Percentiles rank a stretch among this genome's conserved stretches.
Evolutionary conservation across 768 basidiomycete species (phyloP).

Genomic region (Podaxis sp.): DNA sequence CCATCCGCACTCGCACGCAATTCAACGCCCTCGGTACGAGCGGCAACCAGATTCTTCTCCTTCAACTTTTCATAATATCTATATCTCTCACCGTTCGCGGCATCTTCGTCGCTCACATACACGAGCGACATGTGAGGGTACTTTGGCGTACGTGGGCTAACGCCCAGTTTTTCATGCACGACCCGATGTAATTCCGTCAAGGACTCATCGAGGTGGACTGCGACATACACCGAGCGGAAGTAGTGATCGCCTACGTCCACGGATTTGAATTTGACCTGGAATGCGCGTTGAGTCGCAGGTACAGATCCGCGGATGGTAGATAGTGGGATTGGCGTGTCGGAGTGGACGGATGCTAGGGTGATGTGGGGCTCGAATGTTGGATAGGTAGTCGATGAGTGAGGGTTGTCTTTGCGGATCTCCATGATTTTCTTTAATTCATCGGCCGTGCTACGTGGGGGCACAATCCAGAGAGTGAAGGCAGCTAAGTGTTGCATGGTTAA

Average conservation of each 20-base stretch:
- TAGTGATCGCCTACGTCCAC: constrained; percentile 61
- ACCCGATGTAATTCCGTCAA: constrained; percentile 47
- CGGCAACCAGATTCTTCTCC: constrained; percentile 10
- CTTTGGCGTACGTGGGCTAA: constrained; percentile 48
- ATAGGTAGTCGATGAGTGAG: constrained; percentile 42
- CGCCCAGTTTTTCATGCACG: constrained; percentile 36
- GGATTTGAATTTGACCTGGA: constrained; percentile 47
- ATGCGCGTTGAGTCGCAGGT: constrained; percentile 9
- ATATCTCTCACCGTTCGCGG: constrained; percentile 45
- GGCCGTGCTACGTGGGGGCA: constrained; percentile 48
- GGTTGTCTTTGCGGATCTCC: constrained; percentile 29
- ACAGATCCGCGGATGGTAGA: constrained; percentile 22
- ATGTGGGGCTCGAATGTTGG: constrained; percentile 68
- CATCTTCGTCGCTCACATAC: constrained; percentile 71
- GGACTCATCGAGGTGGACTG: constrained; percentile 42
- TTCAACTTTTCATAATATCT: constrained; percentile 43
- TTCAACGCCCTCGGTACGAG: constrained; percentile 28
- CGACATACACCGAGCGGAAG: constrained; percentile 69
- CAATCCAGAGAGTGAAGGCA: constrained; percentile 63
- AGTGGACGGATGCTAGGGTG: constrained; percentile 54
- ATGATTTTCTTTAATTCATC: constrained; percentile 46
- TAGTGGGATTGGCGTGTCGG: constrained; percentile 23
- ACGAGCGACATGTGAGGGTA: constrained; percentile 75
- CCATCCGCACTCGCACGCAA: constrained; percentile 27
- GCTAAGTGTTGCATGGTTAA: not conserved